Conservation (phyloP, 2,329 filamentous ascomycete genomes). For the Colletotrichum trifolii region DNA sequence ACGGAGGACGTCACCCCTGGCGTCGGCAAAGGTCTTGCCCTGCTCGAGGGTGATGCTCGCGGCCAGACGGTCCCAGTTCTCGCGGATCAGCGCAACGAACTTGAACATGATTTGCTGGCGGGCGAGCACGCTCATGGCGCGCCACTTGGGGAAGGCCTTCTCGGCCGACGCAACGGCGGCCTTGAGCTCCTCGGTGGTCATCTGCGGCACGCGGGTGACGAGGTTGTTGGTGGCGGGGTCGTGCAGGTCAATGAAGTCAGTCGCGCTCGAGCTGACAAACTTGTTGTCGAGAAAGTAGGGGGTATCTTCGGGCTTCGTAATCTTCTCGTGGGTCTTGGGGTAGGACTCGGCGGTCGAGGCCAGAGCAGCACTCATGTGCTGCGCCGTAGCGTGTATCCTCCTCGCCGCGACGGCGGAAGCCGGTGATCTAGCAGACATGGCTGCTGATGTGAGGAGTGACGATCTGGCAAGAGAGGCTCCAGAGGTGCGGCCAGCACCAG, state of each 20-base stretch:
- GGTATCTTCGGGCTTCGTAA: slow-evolving; percentile 75
- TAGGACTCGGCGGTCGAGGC: slow-evolving; percentile 70
- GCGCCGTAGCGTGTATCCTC: slow-evolving; percentile 67
- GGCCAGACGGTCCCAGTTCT: slow-evolving; percentile 87
- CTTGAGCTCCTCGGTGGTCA: slow-evolving; percentile 80
- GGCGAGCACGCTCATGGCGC: slow-evolving; percentile 75
- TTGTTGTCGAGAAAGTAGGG: slow-evolving; percentile 86
- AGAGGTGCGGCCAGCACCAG: slow-evolving; percentile 48
- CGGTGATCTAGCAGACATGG: slow-evolving; percentile 38
- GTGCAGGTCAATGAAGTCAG: slow-evolving; percentile 81
- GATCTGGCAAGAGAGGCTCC: slow-evolving; percentile 42
- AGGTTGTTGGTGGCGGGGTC: slow-evolving; percentile 89
- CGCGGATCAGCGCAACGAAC: slow-evolving; percentile 80
- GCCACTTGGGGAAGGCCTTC: slow-evolving; percentile 81
- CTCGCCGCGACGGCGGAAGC: slow-evolving; percentile 55
- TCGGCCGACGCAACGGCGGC: slow-evolving; percentile 80
- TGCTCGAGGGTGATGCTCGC: slow-evolving; percentile 89
- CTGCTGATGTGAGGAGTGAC: slow-evolving; percentile 40
- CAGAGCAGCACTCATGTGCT: slow-evolving; percentile 65
- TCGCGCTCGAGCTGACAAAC: slow-evolving; percentile 75
- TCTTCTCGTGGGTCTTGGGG: slow-evolving; percentile 78
- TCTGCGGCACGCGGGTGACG: slow-evolving; percentile 84
- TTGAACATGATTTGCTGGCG: slow-evolving; percentile 91
- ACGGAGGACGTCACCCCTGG: slow-evolving; percentile 82
- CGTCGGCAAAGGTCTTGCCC: slow-evolving; percentile 88